phyloP scores from a whole-genome alignment of 2,329 filamentous ascomycete genomes.

The Pezicula carpinea region DNA sequence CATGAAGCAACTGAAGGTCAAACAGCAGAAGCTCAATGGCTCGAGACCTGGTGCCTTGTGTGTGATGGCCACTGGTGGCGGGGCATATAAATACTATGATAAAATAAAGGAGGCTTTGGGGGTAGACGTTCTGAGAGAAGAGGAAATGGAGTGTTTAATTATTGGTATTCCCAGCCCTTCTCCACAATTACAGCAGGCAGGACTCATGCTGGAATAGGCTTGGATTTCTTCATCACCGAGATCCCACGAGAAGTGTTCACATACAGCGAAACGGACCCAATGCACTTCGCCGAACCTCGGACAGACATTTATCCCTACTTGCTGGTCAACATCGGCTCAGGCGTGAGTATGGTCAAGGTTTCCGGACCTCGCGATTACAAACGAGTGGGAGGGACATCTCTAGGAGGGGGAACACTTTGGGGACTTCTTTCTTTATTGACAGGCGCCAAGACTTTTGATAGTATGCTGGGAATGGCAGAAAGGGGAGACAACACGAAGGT shows the following conservation, averaged over 20 bases:
- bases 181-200: slow-evolving; percentile 3
- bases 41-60: slow-evolving; percentile 68
- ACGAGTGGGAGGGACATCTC: slow-evolving; percentile 88
- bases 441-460: slow-evolving; percentile 91
- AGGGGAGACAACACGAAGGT: slow-evolving; percentile 88
- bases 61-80: slow-evolving; percentile 93
- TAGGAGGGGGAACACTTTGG: slow-evolving; percentile 97
- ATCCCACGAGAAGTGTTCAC: slow-evolving; percentile 97
- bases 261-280: slow-evolving; percentile 85
- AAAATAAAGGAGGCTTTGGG: slow-evolving; percentile 77
- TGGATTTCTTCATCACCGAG: slow-evolving; percentile 98
- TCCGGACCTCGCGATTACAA: slow-evolving; percentile 81
- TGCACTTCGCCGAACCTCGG: slow-evolving; percentile 76
- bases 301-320: slow-evolving; percentile 94
- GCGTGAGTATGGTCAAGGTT: slow-evolving; percentile 96
- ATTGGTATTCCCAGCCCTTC: slow-evolving; percentile 56
- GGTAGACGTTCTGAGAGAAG: slow-evolving; percentile 84
- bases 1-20: slow-evolving; percentile 78
- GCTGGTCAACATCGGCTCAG: slow-evolving; percentile 95
- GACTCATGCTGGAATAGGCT: slow-evolving; percentile 45
- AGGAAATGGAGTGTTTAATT: slow-evolving; percentile 98
- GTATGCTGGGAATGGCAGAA: slow-evolving; percentile 91
- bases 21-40: slow-evolving; percentile 73
- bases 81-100: slow-evolving; percentile 96
- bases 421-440: slow-evolving; percentile 87